phyloP scores from a whole-genome alignment of 106 monocot genomes.

The Gastrodia elata region DNA sequence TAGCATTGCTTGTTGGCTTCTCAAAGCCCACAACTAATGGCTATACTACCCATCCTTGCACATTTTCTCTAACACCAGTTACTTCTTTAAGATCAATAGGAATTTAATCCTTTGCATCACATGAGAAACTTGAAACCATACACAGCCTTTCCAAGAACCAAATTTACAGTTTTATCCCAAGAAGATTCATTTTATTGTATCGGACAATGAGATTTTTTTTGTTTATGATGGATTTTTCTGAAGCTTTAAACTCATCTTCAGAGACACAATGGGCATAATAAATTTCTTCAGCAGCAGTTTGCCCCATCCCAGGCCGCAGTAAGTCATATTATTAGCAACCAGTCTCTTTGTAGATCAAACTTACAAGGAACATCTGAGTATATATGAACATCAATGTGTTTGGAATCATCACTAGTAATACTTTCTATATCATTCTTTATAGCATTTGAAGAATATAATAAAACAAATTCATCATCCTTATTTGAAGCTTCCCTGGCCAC shows the following conservation, averaged over 20 bases:
- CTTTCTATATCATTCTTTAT: constrained; percentile 8
- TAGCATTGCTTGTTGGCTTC: too few relatives aligned
- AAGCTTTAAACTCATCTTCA: constrained; percentile 57
- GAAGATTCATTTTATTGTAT: constrained; percentile 53
- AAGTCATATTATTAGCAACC: constrained; percentile 17
- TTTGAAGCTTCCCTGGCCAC: not conserved
- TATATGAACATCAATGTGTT: constrained; percentile 4
- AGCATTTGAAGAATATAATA: constrained; percentile 10
- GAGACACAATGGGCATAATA: constrained; percentile 63
- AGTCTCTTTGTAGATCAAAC: constrained; percentile 11
- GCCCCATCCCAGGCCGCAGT: constrained; percentile 59
- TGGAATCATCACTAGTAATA: constrained; percentile 3
- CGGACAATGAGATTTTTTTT: constrained; percentile 71
- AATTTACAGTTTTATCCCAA: constrained; percentile 63
- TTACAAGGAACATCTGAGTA: constrained; percentile 5
- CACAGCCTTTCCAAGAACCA: constrained; percentile 66
- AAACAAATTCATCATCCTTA: constrained; percentile 2
- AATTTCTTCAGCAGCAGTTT: constrained; percentile 45
- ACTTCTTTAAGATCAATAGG: constrained; percentile 34
- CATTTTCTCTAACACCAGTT: constrained; percentile 20
- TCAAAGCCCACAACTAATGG: too few relatives aligned
- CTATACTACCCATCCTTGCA: too few relatives aligned
- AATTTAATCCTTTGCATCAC: constrained; percentile 53
- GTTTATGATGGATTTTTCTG: constrained; percentile 58
- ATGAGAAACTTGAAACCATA: constrained; percentile 52